A percentile compares a stretch with the other conserved stretches of the same genome.
Evolutionary conservation across 352 stramenopile genomes (phyloP).

Genomic region (Pythium oligandrum): DNA sequence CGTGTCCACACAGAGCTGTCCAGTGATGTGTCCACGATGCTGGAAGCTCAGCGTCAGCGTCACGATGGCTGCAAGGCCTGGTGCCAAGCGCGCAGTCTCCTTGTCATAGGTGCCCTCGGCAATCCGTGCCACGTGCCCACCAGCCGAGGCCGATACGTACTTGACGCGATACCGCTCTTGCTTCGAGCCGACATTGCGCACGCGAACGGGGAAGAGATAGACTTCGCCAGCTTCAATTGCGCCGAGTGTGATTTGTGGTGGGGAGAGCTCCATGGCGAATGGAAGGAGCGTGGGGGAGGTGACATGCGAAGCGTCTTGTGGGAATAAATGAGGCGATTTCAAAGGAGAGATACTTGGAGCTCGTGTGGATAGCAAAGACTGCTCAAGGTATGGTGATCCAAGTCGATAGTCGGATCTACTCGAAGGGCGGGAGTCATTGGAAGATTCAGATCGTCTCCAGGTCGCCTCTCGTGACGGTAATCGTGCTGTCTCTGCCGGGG

Average conservation of each 20-base stretch:
- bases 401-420: too few relatives aligned
- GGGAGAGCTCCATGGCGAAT: constrained; percentile 60
- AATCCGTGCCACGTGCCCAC: constrained; percentile 32
- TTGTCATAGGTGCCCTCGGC: constrained; percentile 56
- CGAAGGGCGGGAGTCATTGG: too few relatives aligned
- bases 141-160: constrained; percentile 31
- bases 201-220: constrained; percentile 59
- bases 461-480: constrained; percentile 4
- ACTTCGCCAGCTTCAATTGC: constrained; percentile 39
- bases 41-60: constrained; percentile 60
- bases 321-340: too few relatives aligned
- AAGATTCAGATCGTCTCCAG: too few relatives aligned
- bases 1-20: constrained; percentile 42
- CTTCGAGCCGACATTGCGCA: constrained; percentile 61
- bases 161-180: constrained; percentile 69
- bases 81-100: constrained; percentile 43
- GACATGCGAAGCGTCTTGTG: too few relatives aligned
- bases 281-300: constrained; percentile 24
- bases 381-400: too few relatives aligned
- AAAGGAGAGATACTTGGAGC: too few relatives aligned
- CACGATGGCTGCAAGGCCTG: constrained; percentile 53
- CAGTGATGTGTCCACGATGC: constrained; percentile 38
- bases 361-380: too few relatives aligned
- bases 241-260: constrained; percentile 32
- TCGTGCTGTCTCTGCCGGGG: not conserved